phyloP scores from a whole-genome alignment of 106 monocot species.

The Allium cepa region DNA sequence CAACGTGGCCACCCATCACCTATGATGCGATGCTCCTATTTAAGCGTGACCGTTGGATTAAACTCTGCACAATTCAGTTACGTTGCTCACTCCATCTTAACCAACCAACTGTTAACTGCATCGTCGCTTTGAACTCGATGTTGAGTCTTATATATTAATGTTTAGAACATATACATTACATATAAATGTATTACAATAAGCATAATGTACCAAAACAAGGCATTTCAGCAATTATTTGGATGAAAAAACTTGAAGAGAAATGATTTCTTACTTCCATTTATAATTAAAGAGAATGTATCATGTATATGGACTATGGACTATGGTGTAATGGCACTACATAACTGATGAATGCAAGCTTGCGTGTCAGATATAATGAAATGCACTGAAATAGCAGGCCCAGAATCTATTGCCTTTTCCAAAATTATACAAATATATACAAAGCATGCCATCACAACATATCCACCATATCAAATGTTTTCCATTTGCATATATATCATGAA shows the following conservation, averaged over 20 bases:
- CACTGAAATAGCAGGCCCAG: slow-evolving; percentile 6
- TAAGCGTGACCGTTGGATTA: background rate
- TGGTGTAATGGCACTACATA: background rate
- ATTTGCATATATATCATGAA: background rate
- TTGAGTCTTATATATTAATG: background rate
- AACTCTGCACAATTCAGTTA: slow-evolving; percentile 5
- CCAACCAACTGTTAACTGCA: background rate
- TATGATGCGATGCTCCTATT: background rate
- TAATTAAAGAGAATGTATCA: background rate
- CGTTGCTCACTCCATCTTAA: background rate
- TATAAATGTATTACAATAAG: background rate
- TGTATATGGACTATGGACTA: background rate
- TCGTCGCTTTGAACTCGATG: background rate
- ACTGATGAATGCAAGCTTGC: background rate
- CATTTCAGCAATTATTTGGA: background rate
- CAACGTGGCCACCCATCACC: slow-evolving; percentile 14
- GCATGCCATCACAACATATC: background rate
- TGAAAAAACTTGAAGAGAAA: background rate
- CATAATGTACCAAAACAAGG: background rate
- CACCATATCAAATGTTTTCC: slow-evolving; percentile 1
- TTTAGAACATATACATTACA: too few species aligned
- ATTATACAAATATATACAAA: background rate
- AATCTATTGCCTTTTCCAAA: slow-evolving; percentile 4
- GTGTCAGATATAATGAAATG: background rate
- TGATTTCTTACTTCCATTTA: background rate